Evolutionary conservation across 202 grass and related monocot species (phyloP).

Genomic region (Carex arenaria): DNA sequence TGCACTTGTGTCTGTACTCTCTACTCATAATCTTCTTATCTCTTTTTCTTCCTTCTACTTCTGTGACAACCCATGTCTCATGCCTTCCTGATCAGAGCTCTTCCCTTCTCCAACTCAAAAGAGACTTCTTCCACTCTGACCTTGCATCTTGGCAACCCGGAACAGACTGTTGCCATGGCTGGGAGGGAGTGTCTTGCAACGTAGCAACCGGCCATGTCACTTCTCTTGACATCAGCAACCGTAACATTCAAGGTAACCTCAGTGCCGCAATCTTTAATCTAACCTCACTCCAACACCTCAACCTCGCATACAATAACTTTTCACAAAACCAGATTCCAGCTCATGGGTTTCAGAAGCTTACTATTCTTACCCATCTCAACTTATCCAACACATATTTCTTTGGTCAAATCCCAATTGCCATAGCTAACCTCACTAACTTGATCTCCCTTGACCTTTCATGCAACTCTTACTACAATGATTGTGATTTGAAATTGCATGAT

Average conservation of each 20-base stretch:
- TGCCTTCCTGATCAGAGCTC: slow-evolving; percentile 32
- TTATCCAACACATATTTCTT: too few relatives aligned
- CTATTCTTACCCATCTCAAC: too few relatives aligned
- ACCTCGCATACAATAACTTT: slow-evolving; percentile 38
- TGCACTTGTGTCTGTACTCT: neutral
- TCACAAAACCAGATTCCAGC: neutral
- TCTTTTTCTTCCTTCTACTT: neutral
- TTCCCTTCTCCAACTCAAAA: too few relatives aligned
- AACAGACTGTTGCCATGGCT: too few relatives aligned
- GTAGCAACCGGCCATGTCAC: neutral
- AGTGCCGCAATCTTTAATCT: slow-evolving; percentile 26
- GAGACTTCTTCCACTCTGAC: too few relatives aligned
- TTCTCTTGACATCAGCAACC: slow-evolving; percentile 27
- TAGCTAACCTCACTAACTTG: too few relatives aligned
- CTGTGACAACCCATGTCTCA: neutral
- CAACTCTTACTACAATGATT: too few relatives aligned
- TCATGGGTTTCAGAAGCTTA: neutral
- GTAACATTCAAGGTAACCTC: slow-evolving; percentile 16
- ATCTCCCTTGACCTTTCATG: too few relatives aligned
- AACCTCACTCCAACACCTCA: slow-evolving; percentile 21
- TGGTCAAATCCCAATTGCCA: too few relatives aligned
- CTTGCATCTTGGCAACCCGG: too few relatives aligned
- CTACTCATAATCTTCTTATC: neutral
- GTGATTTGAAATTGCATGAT: too few relatives aligned
- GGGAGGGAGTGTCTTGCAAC: too few relatives aligned